Conservation (phyloP, 352 stramenopile genomes). For the Phytopythium chamaehyphon region DNA sequence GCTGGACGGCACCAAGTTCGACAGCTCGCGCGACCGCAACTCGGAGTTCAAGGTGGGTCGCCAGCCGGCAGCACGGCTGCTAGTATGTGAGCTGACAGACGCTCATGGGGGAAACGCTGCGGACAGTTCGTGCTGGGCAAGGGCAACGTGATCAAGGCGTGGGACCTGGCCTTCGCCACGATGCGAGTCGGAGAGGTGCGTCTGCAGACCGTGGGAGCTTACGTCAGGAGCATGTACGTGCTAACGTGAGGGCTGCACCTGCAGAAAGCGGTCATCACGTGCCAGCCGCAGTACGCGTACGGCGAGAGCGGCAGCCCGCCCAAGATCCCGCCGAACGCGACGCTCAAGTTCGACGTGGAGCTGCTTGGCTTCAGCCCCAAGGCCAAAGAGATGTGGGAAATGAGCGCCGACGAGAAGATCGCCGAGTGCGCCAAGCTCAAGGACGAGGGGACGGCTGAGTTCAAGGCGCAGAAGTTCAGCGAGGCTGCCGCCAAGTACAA, state of each 20-base stretch:
- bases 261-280: slow-evolving; percentile 90
- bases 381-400: slow-evolving; percentile 94
- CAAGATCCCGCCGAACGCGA: slow-evolving; percentile 94
- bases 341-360: slow-evolving; percentile 96
- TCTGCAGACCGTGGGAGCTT: background rate
- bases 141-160: slow-evolving; percentile 89
- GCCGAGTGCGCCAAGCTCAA: slow-evolving; percentile 86
- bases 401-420: slow-evolving; percentile 82
- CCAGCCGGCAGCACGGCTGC: too few species aligned
- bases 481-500: slow-evolving; percentile 86
- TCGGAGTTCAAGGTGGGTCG: slow-evolving; percentile 69
- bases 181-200: slow-evolving; percentile 94
- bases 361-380: slow-evolving; percentile 93
- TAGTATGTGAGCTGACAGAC: background rate
- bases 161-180: slow-evolving; percentile 86
- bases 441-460: slow-evolving; percentile 89
- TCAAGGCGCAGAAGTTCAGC: slow-evolving; percentile 87
- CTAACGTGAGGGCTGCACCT: background rate
- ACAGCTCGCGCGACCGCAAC: slow-evolving; percentile 89
- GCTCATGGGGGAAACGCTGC: background rate
- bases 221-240: background rate
- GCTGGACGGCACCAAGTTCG: slow-evolving; percentile 93
- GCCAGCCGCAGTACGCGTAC: slow-evolving; percentile 93
- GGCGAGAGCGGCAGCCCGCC: slow-evolving; percentile 85
- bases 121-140: slow-evolving; percentile 78